Evolutionary conservation across 2,329 filamentous ascomycete species (phyloP).

Genomic region (Corinectria fuckeliana): DNA sequence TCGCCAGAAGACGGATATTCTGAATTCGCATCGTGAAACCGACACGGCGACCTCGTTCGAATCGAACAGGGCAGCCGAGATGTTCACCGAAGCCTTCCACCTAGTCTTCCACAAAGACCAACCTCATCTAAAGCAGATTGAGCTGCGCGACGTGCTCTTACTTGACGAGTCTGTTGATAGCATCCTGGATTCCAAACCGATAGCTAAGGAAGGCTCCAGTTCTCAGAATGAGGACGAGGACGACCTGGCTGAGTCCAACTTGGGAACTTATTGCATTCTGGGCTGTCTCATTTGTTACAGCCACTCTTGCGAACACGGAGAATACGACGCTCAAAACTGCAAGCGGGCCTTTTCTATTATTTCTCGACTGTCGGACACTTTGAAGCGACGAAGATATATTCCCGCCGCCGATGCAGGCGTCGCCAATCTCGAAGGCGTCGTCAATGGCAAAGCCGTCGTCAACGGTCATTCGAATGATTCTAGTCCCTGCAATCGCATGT

Average conservation of each 20-base stretch:
- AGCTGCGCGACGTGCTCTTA: slow-evolving; percentile 59
- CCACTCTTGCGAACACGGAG: slow-evolving; percentile 67
- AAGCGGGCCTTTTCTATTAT: slow-evolving; percentile 60
- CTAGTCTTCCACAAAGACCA: slow-evolving; percentile 54
- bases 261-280: slow-evolving; percentile 62
- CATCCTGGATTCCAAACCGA: slow-evolving; percentile 60
- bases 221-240: slow-evolving; percentile 46
- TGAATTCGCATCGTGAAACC: slow-evolving; percentile 55
- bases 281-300: slow-evolving; percentile 66
- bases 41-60: slow-evolving; percentile 47
- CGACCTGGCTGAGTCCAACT: slow-evolving; percentile 52
- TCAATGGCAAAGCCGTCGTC: neutral
- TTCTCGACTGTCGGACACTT: slow-evolving; percentile 42
- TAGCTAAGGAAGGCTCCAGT: slow-evolving; percentile 52
- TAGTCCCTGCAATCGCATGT: slow-evolving; percentile 49
- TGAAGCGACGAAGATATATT: slow-evolving; percentile 38
- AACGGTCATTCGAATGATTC: slow-evolving; percentile 22
- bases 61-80: slow-evolving; percentile 51
- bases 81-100: slow-evolving; percentile 65
- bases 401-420: too few relatives aligned
- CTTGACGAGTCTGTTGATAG: slow-evolving; percentile 62
- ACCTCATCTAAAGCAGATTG: slow-evolving; percentile 48
- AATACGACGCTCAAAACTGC: slow-evolving; percentile 60
- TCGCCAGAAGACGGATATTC: slow-evolving; percentile 59
- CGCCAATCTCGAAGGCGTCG: neutral